Evolutionary conservation across 2,329 filamentous ascomycete genomes (phyloP).

Genomic region (Rhytidhysteron rufulum): DNA sequence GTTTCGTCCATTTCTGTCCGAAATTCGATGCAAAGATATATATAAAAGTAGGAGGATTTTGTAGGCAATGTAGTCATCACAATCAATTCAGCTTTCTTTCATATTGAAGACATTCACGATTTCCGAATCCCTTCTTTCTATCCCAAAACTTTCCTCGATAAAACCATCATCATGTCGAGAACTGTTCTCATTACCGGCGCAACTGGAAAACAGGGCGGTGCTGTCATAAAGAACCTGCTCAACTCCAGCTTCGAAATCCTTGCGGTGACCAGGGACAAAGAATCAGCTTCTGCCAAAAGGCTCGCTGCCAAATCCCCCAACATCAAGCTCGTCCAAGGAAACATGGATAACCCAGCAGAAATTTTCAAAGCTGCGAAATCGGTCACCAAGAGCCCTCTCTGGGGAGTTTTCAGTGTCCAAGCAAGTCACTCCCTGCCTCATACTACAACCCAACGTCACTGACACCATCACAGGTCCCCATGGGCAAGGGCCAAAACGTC

Average conservation of each 20-base stretch:
- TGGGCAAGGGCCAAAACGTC: conserved; percentile 18
- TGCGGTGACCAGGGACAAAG: conserved; percentile 53
- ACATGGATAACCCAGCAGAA: conserved; percentile 47
- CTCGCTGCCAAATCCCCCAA: conserved; percentile 43
- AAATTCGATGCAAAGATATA: too few species aligned
- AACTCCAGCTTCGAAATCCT: conserved; percentile 47
- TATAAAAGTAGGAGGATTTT: too few species aligned
- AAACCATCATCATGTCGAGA: conserved; percentile 29
- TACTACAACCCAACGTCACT: too few species aligned
- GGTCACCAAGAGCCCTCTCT: conserved; percentile 21
- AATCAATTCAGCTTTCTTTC: too few species aligned
- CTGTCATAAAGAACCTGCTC: conserved; percentile 38
- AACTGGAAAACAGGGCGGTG: conserved; percentile 45
- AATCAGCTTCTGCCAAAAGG: conserved; percentile 47
- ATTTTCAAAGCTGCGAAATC: conserved; percentile 48
- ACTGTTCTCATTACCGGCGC: conserved; percentile 40
- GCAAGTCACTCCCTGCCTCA: too few species aligned
- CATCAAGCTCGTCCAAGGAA: conserved; percentile 53
- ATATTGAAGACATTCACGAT: too few species aligned
- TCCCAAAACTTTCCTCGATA: conserved; percentile 15
- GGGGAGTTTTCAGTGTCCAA: conserved; percentile 32
- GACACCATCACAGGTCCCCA: conserved; percentile 41
- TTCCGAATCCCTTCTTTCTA: background rate
- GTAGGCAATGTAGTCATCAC: too few species aligned
- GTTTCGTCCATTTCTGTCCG: too few species aligned